Evolutionary conservation across 345 rosid genomes (phyloP), one percentile per base, ranked within the genome.

Genomic region (Moricandia arvensis): DNA sequence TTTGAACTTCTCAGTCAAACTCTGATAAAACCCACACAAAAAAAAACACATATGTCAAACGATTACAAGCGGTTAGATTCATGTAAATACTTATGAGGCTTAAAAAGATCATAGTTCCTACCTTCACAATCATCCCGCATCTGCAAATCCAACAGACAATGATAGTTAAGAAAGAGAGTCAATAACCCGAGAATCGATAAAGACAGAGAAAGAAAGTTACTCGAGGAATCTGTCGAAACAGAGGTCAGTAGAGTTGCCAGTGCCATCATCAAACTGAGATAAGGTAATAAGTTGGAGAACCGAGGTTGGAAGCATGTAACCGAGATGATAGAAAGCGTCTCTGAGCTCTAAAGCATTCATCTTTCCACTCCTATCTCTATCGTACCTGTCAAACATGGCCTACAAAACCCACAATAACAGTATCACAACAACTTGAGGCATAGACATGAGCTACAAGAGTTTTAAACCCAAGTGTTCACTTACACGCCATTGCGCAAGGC

Each of bases 61-160:
- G 60, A 24, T 55, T 54, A 10, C 29, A n/a, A n/a, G n/a, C n/a
- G n/a, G n/a, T n/a, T n/a, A n/a, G n/a, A 53, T n/a, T 27, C 43
- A 64, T 37, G 49, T 1, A 15, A 65, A 45, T 43, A 24, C n/a
- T 21, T 9, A 33, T 6, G 7, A 4, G 49, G 31, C 8, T 54
- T 64, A n/a, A 38, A 68, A 24, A 26, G 31, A 60, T 60, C 68
- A 67, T 24, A 75, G 63, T 60, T 49, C 81, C 66, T 71, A 88
- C 97, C 97, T 88, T 89, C 18, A 91, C 76, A 73, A 88, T 87
- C 89, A 87, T 76, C 67, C 93, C 91, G 12, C 90, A 89, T 66
- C 95, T 91, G 88, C 85, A 75, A 17, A 66, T 74, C 59, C 31
- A 79, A 69, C 10, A 47, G 4, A 69, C 60, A 15, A 66, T 49